These are phyloP conservation scores for Rutidosis leptorrhynchoides DNA, from an alignment of 129 eudicot species.

Conservation along the genomic window DNA sequence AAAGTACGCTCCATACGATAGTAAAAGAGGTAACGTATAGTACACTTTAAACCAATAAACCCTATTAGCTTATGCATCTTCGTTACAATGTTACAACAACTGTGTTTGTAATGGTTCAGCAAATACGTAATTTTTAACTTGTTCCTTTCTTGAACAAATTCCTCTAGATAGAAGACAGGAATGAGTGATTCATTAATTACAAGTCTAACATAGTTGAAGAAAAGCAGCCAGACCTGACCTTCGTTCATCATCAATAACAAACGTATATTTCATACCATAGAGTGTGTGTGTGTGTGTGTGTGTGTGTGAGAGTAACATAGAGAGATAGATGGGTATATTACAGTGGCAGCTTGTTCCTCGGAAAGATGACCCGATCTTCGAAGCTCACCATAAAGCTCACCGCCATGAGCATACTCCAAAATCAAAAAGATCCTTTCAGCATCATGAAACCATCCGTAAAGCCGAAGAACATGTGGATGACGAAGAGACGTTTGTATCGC, in stretches of 20 bases:
- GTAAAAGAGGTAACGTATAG: too few species aligned
- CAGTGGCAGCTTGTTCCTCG: conserved; percentile 43
- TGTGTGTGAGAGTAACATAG: background rate
- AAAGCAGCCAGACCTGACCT: background rate
- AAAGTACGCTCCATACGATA: too few species aligned
- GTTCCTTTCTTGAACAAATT: too few species aligned
- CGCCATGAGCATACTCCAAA: conserved; percentile 86
- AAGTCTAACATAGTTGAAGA: background rate
- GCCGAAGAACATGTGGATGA: conserved; percentile 76
- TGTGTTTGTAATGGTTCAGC: too few species aligned
- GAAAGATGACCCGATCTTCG: conserved; percentile 11
- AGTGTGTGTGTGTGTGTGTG: background rate
- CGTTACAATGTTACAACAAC: too few species aligned
- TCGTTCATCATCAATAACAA: background rate
- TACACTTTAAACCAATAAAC: too few species aligned
- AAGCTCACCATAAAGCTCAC: conserved; percentile 12
- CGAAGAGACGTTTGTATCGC: conserved; percentile 67
- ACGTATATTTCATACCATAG: too few species aligned
- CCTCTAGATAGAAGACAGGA: background rate
- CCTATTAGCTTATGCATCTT: too few species aligned
- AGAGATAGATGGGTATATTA: conserved; percentile 1
- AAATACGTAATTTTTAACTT: too few species aligned
- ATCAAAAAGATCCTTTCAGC: conserved; percentile 50
- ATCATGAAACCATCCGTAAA: conserved; percentile 87
- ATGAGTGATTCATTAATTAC: background rate